Conservation (phyloP, 2,329 filamentous ascomycete species). For the Magnaporthiopsis poae region DNA sequence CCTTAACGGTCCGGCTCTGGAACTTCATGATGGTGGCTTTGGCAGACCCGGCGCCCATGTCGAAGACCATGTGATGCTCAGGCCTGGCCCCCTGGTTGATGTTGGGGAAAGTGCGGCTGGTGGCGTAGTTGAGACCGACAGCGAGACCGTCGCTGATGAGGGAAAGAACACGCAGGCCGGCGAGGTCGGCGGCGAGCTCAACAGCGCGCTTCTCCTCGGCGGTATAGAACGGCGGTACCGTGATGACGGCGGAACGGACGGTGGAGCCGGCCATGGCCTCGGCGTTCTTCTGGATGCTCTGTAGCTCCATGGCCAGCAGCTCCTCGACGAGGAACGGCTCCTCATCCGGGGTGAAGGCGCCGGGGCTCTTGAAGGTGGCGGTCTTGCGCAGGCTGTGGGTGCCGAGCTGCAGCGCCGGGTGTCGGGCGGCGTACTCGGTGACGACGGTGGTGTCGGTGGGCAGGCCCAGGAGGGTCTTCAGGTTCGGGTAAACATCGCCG, state of each 20-base stretch:
- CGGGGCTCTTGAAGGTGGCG: constrained; percentile 70
- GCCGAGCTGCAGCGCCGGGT: constrained; percentile 68
- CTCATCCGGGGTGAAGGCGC: constrained; percentile 48
- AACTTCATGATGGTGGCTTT: constrained; percentile 85
- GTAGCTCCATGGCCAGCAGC: constrained; percentile 88
- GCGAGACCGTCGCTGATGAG: constrained; percentile 83
- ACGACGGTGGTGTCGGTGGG: constrained; percentile 50
- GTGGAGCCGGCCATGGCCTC: constrained; percentile 67
- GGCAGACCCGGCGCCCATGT: constrained; percentile 93
- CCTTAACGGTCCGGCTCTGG: constrained; percentile 81
- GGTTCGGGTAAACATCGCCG: constrained; percentile 84
- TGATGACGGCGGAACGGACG: constrained; percentile 77
- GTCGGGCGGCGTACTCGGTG: constrained; percentile 60
- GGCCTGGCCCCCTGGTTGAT: constrained; percentile 74
- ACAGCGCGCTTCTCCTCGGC: constrained; percentile 81
- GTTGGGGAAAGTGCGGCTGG: constrained; percentile 76
- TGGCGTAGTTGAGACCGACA: constrained; percentile 91
- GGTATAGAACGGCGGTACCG: constrained; percentile 82
- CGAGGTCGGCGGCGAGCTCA: constrained; percentile 73
- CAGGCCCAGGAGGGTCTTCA: constrained; percentile 83
- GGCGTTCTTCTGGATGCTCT: constrained; percentile 82
- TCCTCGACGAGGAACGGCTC: constrained; percentile 77
- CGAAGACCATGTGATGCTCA: constrained; percentile 86
- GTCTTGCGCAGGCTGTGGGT: constrained; percentile 53
- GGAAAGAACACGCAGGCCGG: constrained; percentile 74